Conservation (phyloP, 2,329 filamentous ascomycete genomes). For the Huntiella decipiens region DNA sequence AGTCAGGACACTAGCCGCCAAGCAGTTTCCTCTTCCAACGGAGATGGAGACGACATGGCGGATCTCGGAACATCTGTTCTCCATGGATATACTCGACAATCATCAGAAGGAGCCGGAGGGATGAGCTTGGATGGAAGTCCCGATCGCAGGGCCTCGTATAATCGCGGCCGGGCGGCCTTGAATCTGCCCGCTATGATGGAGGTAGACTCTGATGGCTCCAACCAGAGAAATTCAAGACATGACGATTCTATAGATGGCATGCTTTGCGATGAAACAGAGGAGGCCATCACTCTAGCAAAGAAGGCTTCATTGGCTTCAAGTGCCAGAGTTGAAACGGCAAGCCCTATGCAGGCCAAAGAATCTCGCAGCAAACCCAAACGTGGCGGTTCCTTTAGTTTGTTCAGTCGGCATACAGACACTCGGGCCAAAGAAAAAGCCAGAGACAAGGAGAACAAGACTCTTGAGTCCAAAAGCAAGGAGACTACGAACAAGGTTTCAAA, state of each 20-base stretch:
- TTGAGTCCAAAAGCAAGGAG: neutral
- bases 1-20: neutral
- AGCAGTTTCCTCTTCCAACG: neutral
- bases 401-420: no score
- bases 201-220: neutral
- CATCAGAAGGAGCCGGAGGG: no score
- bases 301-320: neutral
- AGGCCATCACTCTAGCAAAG: constrained; percentile 1
- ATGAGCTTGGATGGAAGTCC: no score
- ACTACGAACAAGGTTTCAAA: neutral
- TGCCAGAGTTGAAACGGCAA: neutral
- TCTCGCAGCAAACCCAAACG: neutral
- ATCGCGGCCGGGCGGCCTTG: neutral
- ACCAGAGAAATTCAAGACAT: neutral
- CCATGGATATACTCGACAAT: no score
- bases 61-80: neutral
- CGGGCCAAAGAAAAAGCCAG: no score
- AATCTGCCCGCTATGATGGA: neutral
- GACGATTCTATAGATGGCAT: neutral
- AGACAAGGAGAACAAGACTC: neutral
- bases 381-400: neutral
- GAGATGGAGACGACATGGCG: neutral
- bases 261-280: constrained; percentile 3
- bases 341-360: no score
- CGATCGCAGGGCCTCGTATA: no score